Conservation (phyloP, 2,329 filamentous ascomycete species). For the Colletotrichum sp. region DNA sequence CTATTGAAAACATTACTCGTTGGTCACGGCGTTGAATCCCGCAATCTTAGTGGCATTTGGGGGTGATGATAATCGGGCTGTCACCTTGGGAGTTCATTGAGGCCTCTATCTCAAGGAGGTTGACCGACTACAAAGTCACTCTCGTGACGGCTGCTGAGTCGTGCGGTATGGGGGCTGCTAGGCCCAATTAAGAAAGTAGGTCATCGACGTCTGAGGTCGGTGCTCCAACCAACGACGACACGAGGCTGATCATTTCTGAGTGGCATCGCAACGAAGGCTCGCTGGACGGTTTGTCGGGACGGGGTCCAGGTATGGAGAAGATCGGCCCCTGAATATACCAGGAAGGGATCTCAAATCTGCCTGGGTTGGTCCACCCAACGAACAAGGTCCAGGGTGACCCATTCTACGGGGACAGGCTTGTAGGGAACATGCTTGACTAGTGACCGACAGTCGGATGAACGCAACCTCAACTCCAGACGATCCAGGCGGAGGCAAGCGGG, state of each 20-base stretch:
- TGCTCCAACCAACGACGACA: background rate
- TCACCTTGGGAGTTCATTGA: background rate
- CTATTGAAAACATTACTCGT: background rate
- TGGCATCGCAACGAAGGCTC: background rate
- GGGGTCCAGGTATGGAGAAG: background rate
- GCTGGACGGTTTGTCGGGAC: background rate
- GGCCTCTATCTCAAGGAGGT: background rate
- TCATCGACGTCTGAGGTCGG: background rate
- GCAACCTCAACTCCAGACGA: background rate
- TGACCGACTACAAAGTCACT: background rate
- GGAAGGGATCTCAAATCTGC: background rate
- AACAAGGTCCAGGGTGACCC: background rate
- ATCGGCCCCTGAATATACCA: background rate
- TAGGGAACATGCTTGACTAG: background rate
- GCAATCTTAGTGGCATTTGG: background rate
- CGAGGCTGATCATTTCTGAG: background rate
- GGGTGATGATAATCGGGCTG: background rate
- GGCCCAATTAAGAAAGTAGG: background rate
- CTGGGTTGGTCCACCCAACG: background rate
- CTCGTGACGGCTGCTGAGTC: constrained; percentile 1
- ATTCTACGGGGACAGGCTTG: background rate
- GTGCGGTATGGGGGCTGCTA: background rate
- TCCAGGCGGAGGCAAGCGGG: background rate
- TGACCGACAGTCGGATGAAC: background rate
- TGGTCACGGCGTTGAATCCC: background rate